Percentiles rank a stretch among this genome's conserved stretches.
Evolutionary conservation across 1,284 basidiomycete species (phyloP).

Genomic region (Microbotryum intermedium): DNA sequence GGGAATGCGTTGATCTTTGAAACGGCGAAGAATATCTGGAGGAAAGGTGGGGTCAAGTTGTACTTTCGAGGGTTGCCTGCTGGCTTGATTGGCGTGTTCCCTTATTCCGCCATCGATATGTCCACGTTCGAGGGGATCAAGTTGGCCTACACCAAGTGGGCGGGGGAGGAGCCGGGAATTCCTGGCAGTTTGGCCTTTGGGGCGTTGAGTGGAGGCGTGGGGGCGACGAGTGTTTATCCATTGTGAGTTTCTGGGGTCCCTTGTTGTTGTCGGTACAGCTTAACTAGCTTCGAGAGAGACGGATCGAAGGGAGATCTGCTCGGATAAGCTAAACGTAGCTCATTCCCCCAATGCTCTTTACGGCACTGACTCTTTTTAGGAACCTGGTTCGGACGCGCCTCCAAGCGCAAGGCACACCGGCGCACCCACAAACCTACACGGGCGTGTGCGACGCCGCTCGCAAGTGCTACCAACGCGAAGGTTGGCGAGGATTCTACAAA

Average conservation of each 20-base stretch:
- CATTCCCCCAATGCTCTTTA: no score
- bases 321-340: no score
- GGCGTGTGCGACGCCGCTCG: constrained; percentile 77
- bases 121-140: constrained; percentile 43
- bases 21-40: constrained; percentile 58
- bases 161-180: constrained; percentile 41
- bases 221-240: constrained; percentile 56
- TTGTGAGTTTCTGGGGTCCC: constrained; percentile 26
- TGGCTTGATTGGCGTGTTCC: constrained; percentile 43
- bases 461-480: constrained; percentile 76
- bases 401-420: constrained; percentile 89
- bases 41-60: constrained; percentile 65
- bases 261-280: no score
- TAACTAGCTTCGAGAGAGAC: no score
- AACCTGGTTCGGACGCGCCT: constrained; percentile 89
- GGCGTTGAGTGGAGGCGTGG: constrained; percentile 40
- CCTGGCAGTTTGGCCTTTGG: constrained; percentile 41
- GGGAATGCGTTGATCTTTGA: constrained; percentile 42
- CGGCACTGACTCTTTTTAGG: constrained; percentile 45
- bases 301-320: no score
- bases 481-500: constrained; percentile 90
- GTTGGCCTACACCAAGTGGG: constrained; percentile 41
- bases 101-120: constrained; percentile 42
- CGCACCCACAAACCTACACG: constrained; percentile 79
- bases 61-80: constrained; percentile 85